A percentile compares a stretch with the other conserved stretches of the same genome.
These are phyloP conservation scores for Scleroderma bovista DNA, from an alignment of 768 basidiomycete species.

Conservation along the genomic window DNA sequence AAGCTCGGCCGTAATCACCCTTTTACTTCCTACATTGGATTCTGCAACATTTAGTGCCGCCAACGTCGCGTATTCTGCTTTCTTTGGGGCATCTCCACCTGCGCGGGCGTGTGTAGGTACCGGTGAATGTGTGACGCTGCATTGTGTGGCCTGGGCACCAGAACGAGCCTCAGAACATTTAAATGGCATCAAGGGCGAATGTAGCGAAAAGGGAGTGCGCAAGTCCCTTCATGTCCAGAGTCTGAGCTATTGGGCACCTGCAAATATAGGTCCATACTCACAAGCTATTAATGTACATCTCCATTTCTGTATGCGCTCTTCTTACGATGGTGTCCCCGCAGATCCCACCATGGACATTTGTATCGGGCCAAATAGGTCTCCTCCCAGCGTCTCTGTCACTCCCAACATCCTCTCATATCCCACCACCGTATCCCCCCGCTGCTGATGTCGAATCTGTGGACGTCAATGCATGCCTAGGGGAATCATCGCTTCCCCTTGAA, in stretches of 20 bases:
- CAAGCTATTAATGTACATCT: slow-evolving; percentile 76
- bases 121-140: slow-evolving; percentile 59
- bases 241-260: slow-evolving; percentile 97
- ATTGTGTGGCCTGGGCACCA: slow-evolving; percentile 66
- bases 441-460: slow-evolving; percentile 22
- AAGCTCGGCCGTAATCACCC: slow-evolving; percentile 58
- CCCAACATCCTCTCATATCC: slow-evolving; percentile 46
- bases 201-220: slow-evolving; percentile 35
- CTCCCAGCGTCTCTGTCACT: slow-evolving; percentile 69
- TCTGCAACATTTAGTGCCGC: slow-evolving; percentile 55
- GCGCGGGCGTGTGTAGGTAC: slow-evolving; percentile 92
- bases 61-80: slow-evolving; percentile 73
- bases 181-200: not conserved
- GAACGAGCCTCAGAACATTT: slow-evolving; percentile 10
- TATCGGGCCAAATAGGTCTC: slow-evolving; percentile 95
- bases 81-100: slow-evolving; percentile 89
- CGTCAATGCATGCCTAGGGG: not conserved
- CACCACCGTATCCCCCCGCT: not conserved
- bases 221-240: slow-evolving; percentile 91
- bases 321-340: slow-evolving; percentile 22
- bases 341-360: slow-evolving; percentile 72
- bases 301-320: not conserved
- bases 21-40: slow-evolving; percentile 79
- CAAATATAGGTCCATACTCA: slow-evolving; percentile 98
- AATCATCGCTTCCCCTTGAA: slow-evolving; percentile 46